Evolutionary conservation across 2,329 filamentous ascomycete genomes (phyloP), one percentile per base, ranked within the genome.

Genomic region (Diaporthe longicolla): DNA sequence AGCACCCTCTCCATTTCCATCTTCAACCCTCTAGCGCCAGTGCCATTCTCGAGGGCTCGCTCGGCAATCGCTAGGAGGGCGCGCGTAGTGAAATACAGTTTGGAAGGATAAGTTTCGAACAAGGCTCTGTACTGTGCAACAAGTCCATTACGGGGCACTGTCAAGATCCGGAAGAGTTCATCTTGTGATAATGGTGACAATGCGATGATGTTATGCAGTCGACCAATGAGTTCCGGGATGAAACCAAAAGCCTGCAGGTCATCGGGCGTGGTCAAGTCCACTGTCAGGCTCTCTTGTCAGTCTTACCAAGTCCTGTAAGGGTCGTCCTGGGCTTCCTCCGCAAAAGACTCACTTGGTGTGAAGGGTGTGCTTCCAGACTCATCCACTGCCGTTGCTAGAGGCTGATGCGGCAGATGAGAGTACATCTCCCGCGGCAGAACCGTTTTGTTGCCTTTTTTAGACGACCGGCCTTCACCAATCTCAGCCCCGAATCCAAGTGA

Each of bases 201-300:
- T 0, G 97, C 94, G 75, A 95, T 95, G 65, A 95, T 93, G 74
- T 98, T 94, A 70, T 97, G 96, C 63, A 99, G 91, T 24, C 97
- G 93, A n/a, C 97, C 97, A 70, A 98, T 93, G n/a, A 98, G 88
- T 83, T 98, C 95, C 0, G 95, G 95, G 71, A 98, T 98, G 80
- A 98, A 94, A 19, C 95, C 96, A 79, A 95, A 98, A 57, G 89
- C 90, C 82, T 97, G 94, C 2, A 97, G 86, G 79, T 97, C 93
- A 15, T 90, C 87, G 1, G 94, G 93, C 5, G 91, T 93, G 35
- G 93, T 89, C 29, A 97, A 89, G 77, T 96, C 93, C 1, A 97
- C 86, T 75, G 59, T 52, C 32, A 26, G 24, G n/a, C 17, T 29
- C 24, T 48, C 19, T 9, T 45, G 54, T 75, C 45, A 75, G 71